A percentile compares a stretch with the other conserved stretches of the same genome.
Conservation (phyloP, 805 yeast species). For the Metschnikowia cubensis region DNA sequence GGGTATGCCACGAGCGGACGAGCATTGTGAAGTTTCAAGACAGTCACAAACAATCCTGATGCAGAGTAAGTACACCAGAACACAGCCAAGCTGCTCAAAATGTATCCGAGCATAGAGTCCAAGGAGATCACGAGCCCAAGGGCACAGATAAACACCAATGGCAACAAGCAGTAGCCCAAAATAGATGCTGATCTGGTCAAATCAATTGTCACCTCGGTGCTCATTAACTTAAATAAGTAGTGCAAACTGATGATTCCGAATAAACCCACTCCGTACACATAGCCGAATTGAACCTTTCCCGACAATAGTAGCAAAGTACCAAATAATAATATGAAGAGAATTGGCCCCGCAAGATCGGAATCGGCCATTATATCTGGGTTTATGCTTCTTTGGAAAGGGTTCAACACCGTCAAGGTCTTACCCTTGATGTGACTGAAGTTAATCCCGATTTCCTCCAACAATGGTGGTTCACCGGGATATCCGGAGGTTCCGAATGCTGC, state of each 20-base stretch:
- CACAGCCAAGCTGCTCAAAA: slow-evolving; percentile 61
- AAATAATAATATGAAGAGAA: slow-evolving; percentile 80
- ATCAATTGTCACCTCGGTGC: slow-evolving; percentile 54
- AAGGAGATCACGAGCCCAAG: slow-evolving; percentile 62
- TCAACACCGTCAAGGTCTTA: slow-evolving; percentile 82
- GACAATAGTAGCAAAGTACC: slow-evolving; percentile 79
- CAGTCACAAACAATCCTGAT: slow-evolving; percentile 87
- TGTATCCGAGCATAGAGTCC: slow-evolving; percentile 73
- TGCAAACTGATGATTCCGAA: slow-evolving; percentile 87
- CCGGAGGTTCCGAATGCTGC: slow-evolving; percentile 94
- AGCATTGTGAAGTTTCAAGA: slow-evolving; percentile 76
- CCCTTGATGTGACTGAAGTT: slow-evolving; percentile 82
- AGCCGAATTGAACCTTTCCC: slow-evolving; percentile 95
- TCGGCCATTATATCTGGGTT: slow-evolving; percentile 77
- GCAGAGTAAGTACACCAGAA: slow-evolving; percentile 92
- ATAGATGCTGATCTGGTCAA: slow-evolving; percentile 80
- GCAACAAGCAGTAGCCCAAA: slow-evolving; percentile 89
- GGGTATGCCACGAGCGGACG: slow-evolving; percentile 93
- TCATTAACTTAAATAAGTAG: slow-evolving; percentile 82
- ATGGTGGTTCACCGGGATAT: slow-evolving; percentile 91
- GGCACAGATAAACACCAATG: slow-evolving; percentile 75
- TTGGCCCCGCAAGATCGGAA: slow-evolving; percentile 92
- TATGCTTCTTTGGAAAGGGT: slow-evolving; percentile 60
- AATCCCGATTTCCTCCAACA: slow-evolving; percentile 89
- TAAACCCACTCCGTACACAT: slow-evolving; percentile 92